These are phyloP conservation scores for Hymenoscyphus scutula DNA, from an alignment of 2,329 filamentous ascomycete genomes.

Conservation along the genomic window DNA sequence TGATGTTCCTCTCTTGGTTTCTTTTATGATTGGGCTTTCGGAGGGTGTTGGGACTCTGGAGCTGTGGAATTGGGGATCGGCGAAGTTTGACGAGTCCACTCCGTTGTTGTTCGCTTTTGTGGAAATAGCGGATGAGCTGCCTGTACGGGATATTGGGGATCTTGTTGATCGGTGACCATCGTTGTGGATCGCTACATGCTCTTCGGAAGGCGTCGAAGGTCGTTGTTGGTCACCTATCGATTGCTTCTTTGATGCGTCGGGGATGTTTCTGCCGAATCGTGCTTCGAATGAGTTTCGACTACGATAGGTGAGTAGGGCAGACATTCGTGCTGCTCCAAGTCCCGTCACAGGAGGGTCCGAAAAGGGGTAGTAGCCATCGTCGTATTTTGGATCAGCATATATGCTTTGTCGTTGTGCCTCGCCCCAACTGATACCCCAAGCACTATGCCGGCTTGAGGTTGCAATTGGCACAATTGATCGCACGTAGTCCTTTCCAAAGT, in stretches of 20 bases:
- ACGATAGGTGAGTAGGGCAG: slow-evolving; percentile 90
- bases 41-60: slow-evolving; percentile 51
- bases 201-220: slow-evolving; percentile 56
- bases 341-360: slow-evolving; percentile 83
- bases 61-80: slow-evolving; percentile 71
- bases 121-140: slow-evolving; percentile 33
- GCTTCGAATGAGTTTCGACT: slow-evolving; percentile 97
- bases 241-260: slow-evolving; percentile 78
- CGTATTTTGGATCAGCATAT: slow-evolving; percentile 97
- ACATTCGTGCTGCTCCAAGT: slow-evolving; percentile 93
- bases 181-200: slow-evolving; percentile 77
- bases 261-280: slow-evolving; percentile 88
- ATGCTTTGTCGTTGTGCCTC: slow-evolving; percentile 90
- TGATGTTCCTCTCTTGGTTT: slow-evolving; percentile 45
- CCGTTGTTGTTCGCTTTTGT: slow-evolving; percentile 26
- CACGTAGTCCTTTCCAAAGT: slow-evolving; percentile 84
- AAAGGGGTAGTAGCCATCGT: slow-evolving; percentile 91
- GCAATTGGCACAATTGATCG: slow-evolving; percentile 78
- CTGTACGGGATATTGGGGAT: slow-evolving; percentile 46
- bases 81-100: slow-evolving; percentile 40
- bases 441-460: slow-evolving; percentile 79
- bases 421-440: slow-evolving; percentile 89
- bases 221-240: slow-evolving; percentile 71
- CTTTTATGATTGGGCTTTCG: slow-evolving; percentile 31
- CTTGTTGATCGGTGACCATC: slow-evolving; percentile 70